Base-by-base conservation (phyloP, 768 basidiomycete genomes). In the Austroboletus festivus region DNA sequence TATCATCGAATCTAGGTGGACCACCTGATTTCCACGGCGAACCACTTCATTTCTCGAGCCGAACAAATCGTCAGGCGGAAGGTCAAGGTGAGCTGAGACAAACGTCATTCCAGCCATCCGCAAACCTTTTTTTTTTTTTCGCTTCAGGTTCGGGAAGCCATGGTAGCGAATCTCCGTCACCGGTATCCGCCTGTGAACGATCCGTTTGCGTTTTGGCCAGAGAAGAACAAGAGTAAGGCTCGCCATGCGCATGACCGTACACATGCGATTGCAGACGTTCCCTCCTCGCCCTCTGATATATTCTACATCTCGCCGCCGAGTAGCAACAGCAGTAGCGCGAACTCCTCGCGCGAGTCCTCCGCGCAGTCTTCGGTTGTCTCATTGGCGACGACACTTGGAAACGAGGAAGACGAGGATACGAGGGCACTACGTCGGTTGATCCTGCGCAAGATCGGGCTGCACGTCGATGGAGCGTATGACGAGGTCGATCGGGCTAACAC, bases 331-430 rank as follows among this genome's bases (percentile, higher is more conserved):
- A 33, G 37, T 3, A 56, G 58, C 22, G 37, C 30, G 4, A 33
- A 42, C 26, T 57, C 59, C 13, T 60, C 63, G 24, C 51, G 34
- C 18, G 55, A 50, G 28, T 62, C 58, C 13, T 66, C 70, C 12
- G 57, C 68, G 26, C 54, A 69, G 41, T 67, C 71, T n/a, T 70
- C 71, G 22, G 52, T 62, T 30, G 49, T 71, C n/a, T 80, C 83
- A 3, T 60, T 80, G 24, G 69, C 77, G 6, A 72, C 71, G 4
- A 79, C 79, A 0, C 54, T 78, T 3, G 75, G 74, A 1, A 78
- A 78, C 40, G 69, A 75, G 31, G 82, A 81, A 52, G 85, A 85
- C 47, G 80, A 86, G 41, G 87, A 88, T 51, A 76, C 73, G 11
- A 76, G 78, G 30, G 72, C 75, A 22, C 70, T 86, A 30, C 82